These are phyloP conservation scores for Heterobasidion parviporum DNA, from an alignment of 1,284 basidiomycete species.

Conservation along the genomic window DNA sequence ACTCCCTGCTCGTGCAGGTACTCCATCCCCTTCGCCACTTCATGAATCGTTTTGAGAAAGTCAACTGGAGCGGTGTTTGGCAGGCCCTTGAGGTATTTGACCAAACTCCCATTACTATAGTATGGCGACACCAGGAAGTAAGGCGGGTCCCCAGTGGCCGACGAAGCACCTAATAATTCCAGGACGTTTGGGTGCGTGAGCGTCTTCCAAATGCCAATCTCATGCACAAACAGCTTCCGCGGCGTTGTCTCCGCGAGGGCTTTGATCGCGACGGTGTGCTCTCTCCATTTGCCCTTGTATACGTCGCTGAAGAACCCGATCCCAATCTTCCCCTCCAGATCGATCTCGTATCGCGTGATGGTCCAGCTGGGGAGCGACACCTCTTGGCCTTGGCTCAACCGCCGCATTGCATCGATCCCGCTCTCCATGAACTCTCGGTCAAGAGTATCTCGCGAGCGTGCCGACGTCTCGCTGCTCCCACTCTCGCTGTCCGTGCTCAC, in stretches of 20 bases:
- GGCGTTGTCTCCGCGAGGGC: slow-evolving; percentile 30
- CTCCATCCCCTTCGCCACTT: slow-evolving; percentile 71
- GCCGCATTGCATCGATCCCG: slow-evolving; percentile 40
- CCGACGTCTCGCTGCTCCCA: slow-evolving; percentile 6
- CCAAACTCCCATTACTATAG: slow-evolving; percentile 33
- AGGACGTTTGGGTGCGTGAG: slow-evolving; percentile 32
- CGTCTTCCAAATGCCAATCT: slow-evolving; percentile 30
- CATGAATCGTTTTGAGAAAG: slow-evolving; percentile 51
- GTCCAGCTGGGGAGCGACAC: slow-evolving; percentile 60
- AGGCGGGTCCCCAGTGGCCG: slow-evolving; percentile 30
- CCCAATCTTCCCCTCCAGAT: slow-evolving; percentile 54
- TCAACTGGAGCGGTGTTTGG: slow-evolving; percentile 28
- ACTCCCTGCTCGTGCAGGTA: slow-evolving; percentile 61
- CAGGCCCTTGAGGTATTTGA: slow-evolving; percentile 37
- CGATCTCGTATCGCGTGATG: slow-evolving; percentile 64
- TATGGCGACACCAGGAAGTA: slow-evolving; percentile 42
- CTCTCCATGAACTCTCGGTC: slow-evolving; percentile 39
- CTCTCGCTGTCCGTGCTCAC: slow-evolving; percentile 5
- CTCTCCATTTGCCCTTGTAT: slow-evolving; percentile 57
- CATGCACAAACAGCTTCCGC: slow-evolving; percentile 26
- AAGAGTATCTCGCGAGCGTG: slow-evolving; percentile 20
- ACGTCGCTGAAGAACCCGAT: slow-evolving; percentile 65
- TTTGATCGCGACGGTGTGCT: slow-evolving; percentile 47
- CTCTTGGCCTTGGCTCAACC: slow-evolving; percentile 27
- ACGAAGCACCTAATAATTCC: slow-evolving; percentile 34